Base-by-base conservation (phyloP, 78 protist species). In the Protostelium mycophagum region DNA sequence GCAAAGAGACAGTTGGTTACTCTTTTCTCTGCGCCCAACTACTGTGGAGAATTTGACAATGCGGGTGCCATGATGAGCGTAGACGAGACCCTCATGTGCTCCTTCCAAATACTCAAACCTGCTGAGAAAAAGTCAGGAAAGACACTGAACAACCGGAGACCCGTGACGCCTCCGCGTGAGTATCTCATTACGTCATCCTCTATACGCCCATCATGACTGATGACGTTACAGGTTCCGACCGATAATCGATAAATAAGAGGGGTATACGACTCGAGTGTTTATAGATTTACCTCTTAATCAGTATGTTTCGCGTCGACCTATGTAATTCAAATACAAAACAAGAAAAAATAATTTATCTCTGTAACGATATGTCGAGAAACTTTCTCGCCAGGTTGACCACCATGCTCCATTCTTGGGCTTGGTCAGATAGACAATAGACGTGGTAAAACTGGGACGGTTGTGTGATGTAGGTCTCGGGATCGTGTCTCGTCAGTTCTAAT, bases 61-160 rank as follows among this genome's bases (percentile, higher is more conserved):
- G 98, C 99, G 0, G 99, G 99, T 10, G 99, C 99, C 9, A 97
- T 99, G 98, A 98, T 99, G 99, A 94, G 96, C 85, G 99, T 99
- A 28, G 99, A 99, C 91, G 99, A 97, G 91, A 93, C 97, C 0
- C 94, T 99, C 87, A 98, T 99, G 99, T 98, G 99, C 92, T 98
- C 99, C 0, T 99, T 99, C 98, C 99, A 98, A 93, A 97, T 97
- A 36, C 93, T 97, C 63, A 97, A 97, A 91, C 98, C 99, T 0
- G 97, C 98, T 35, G 99, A 98, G 93, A 95, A 96, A 91, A 97
- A 94, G 90, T 38, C 88, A 36, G 51, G 38, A 31, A 86, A 87
- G 83, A 87, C 91, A 36, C 90, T 89, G 38, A 88, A 85, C 39
- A 88, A 88, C 86, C 90, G 95, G 83, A 93, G 92, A 89, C 92